phyloP scores from a whole-genome alignment of 352 stramenopile species.

The Phytophthora agathidicida region DNA sequence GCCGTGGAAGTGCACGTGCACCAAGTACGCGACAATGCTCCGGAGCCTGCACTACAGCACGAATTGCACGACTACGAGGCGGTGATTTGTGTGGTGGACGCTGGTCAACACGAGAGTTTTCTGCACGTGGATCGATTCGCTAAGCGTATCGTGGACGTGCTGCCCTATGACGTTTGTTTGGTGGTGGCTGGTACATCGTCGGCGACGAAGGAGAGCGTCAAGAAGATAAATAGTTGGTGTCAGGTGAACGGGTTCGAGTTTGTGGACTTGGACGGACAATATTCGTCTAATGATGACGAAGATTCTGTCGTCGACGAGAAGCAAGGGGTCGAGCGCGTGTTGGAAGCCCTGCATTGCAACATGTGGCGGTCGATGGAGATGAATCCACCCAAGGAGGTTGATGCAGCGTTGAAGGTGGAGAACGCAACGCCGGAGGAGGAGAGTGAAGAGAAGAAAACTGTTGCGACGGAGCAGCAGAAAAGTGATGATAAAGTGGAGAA shows the following conservation, averaged over 20 bases:
- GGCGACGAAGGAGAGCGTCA: constrained; percentile 30
- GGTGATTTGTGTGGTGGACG: constrained; percentile 61
- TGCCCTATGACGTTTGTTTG: constrained; percentile 66
- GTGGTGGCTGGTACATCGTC: constrained; percentile 40
- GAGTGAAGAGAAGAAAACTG: background rate
- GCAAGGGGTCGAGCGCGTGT: constrained; percentile 62
- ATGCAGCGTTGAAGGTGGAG: background rate
- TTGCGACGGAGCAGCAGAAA: no score
- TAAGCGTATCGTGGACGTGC: constrained; percentile 51
- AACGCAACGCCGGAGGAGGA: constrained; percentile 1
- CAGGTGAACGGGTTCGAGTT: constrained; percentile 73
- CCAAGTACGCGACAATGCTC: constrained; percentile 46
- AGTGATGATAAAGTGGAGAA: constrained; percentile 6
- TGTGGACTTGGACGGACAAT: constrained; percentile 31
- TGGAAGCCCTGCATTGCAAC: constrained; percentile 80
- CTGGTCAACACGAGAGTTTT: constrained; percentile 44
- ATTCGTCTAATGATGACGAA: background rate
- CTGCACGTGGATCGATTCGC: constrained; percentile 46
- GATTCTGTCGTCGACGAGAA: constrained; percentile 47
- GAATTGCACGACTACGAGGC: constrained; percentile 64
- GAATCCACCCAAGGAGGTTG: constrained; percentile 15
- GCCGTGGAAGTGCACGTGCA: constrained; percentile 59
- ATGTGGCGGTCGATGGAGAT: constrained; percentile 85
- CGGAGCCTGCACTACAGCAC: constrained; percentile 38
- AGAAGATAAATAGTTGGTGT: constrained; percentile 56